Evolutionary conservation across 2,329 filamentous ascomycete genomes (phyloP).

Genomic region (Sclerotinia trifoliorum): DNA sequence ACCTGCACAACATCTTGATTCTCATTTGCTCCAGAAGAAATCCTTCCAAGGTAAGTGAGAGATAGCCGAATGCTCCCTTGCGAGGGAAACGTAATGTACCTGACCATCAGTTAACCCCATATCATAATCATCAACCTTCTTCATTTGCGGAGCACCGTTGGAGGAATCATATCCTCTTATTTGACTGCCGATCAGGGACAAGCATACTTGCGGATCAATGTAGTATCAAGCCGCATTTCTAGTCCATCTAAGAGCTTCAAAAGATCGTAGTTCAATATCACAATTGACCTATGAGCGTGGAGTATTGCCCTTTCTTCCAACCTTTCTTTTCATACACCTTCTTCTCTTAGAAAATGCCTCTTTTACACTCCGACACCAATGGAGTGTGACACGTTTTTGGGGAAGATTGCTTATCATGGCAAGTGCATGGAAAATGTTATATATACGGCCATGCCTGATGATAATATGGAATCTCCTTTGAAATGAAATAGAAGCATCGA

Average conservation of each 20-base stretch:
- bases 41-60: background rate
- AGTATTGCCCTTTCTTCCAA: background rate
- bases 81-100: slow-evolving; percentile 11
- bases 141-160: background rate
- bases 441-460: background rate
- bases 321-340: slow-evolving; percentile 14
- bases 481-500: slow-evolving; percentile 11
- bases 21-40: background rate
- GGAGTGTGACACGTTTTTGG: slow-evolving; percentile 17
- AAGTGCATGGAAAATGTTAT: slow-evolving; percentile 13
- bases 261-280: slow-evolving; percentile 8
- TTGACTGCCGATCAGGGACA: slow-evolving; percentile 21
- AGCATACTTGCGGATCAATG: slow-evolving; percentile 4
- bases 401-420: slow-evolving; percentile 18
- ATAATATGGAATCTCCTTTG: background rate
- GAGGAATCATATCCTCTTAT: slow-evolving; percentile 11
- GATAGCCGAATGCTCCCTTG: background rate
- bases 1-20: slow-evolving; percentile 15
- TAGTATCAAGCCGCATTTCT: slow-evolving; percentile 5
- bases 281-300: slow-evolving; percentile 20
- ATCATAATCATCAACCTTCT: background rate
- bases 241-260: slow-evolving; percentile 11
- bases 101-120: slow-evolving; percentile 13
- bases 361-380: background rate
- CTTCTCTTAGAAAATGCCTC: slow-evolving; percentile 9